Base-by-base conservation (phyloP, 2,329 filamentous ascomycete genomes). In the Fulvia fulva region DNA sequence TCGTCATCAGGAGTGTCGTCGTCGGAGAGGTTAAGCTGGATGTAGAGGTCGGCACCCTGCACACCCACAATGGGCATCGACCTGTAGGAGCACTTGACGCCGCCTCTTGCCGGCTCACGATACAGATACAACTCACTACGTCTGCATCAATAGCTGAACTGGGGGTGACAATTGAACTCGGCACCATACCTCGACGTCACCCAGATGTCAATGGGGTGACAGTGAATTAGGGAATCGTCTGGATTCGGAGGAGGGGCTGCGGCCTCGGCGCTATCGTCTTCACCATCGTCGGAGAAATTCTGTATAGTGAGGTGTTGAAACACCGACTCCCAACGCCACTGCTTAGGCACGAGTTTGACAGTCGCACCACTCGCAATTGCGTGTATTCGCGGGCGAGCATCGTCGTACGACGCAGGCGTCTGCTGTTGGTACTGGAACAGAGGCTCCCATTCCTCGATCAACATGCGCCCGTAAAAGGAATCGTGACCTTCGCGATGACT, bases 1-100 rank as follows among this genome's bases (percentile, higher is more conserved):
- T 80, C 78, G 56, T 88, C 85, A 63, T 88, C 87, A 51, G 87
- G 82, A 30, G 83, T 73, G 9, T 77, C 77, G 49, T 81, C 78
- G 56, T 81, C 78, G 43, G 83, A 81, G 63, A 88, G 80, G 60
- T 87, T 84, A 34, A 90, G 78, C 70, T 89, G 86, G 77, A 89
- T 84, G 75, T 87, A 87, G 16, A 90, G 79, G 5, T 76, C 78
- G 55, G 69, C 66, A 56, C 84, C 83, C 73, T 90, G 87, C 66
- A 88, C 83, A 0, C 88, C 89, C 71, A 91, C 89, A 16, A 92
- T 85, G 22, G 86, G 86, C 70, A 93, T 89, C 60, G 83, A 78
- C 2, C 86, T 88, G 73, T 91, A 93, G 0, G 87, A 84, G 63
- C 92, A 88, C 43, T 84, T 80, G 46, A 90, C 75, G 62, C 89